Evolutionary conservation across 495 filamentous ascomycete species (phyloP).

Genomic region (Neurospora sp.): DNA sequence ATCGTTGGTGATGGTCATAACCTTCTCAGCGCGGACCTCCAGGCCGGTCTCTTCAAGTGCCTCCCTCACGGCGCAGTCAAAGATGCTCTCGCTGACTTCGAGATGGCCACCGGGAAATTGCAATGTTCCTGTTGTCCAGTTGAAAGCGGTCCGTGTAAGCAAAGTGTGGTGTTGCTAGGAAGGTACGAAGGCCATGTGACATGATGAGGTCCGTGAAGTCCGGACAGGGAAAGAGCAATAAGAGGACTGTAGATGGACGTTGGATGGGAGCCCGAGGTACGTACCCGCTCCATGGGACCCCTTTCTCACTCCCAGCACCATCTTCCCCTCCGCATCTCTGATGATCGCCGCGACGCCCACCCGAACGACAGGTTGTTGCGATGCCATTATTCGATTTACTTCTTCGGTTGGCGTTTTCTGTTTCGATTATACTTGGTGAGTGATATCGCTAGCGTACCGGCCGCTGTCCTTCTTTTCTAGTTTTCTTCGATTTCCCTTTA

Average conservation of each 20-base stretch:
- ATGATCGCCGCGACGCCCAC: slow-evolving; percentile 35
- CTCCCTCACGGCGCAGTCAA: slow-evolving; percentile 52
- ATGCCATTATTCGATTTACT: slow-evolving; percentile 1
- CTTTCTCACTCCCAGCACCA: slow-evolving; percentile 33
- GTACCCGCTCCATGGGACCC: slow-evolving; percentile 31
- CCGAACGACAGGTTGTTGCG: slow-evolving; percentile 10
- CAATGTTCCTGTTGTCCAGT: slow-evolving; percentile 37
- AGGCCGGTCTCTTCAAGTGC: slow-evolving; percentile 58
- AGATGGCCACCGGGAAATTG: slow-evolving; percentile 61
- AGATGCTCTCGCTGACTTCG: slow-evolving; percentile 50
- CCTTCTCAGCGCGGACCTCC: slow-evolving; percentile 31
- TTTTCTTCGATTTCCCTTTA: neutral
- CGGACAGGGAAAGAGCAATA: neutral
- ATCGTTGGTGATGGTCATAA: slow-evolving; percentile 50
- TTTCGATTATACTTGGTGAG: neutral
- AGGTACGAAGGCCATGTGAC: neutral
- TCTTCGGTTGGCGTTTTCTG: neutral
- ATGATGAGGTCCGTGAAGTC: neutral
- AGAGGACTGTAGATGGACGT: neutral
- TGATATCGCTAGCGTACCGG: neutral
- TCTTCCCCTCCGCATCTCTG: slow-evolving; percentile 18
- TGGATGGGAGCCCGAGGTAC: slow-evolving; percentile 1
- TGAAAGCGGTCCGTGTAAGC: neutral
- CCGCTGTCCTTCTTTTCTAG: neutral
- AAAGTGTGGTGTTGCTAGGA: neutral